Percentiles rank a stretch among this genome's conserved stretches.
phyloP scores from a whole-genome alignment of 768 basidiomycete species.

The Mycena amicta region DNA sequence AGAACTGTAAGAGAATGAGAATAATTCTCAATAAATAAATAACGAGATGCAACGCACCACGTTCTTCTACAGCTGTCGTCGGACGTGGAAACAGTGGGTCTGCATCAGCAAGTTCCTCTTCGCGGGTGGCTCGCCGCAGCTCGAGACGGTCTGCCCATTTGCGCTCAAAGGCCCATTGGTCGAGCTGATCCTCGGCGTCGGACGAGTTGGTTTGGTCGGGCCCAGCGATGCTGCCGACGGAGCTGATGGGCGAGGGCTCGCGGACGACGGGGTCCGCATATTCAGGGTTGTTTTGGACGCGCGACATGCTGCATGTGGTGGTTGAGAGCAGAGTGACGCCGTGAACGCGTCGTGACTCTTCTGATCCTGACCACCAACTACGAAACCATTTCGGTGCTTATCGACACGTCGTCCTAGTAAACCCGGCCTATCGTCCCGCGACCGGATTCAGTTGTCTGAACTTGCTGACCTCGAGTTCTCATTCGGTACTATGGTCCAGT shows the following conservation, averaged over 20 bases:
- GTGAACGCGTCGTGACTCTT: neutral
- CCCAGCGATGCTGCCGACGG: conserved; percentile 49
- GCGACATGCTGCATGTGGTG: neutral
- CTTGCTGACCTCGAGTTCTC: too few species aligned
- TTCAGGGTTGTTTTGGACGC: conserved; percentile 37
- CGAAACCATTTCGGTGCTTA: too few species aligned
- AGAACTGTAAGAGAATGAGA: conserved; percentile 26
- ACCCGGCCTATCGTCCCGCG: too few species aligned
- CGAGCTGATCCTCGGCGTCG: conserved; percentile 44
- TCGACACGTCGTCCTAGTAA: too few species aligned
- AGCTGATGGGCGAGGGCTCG: conserved; percentile 54
- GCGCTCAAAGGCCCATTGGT: conserved; percentile 41
- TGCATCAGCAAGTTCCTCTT: conserved; percentile 44
- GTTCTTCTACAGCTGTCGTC: conserved; percentile 33
- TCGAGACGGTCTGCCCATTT: conserved; percentile 46
- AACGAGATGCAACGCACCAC: conserved; percentile 32
- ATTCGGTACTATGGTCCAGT: too few species aligned
- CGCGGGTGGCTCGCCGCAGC: conserved; percentile 36
- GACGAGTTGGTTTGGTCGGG: conserved; percentile 49
- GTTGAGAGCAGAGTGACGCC: neutral
- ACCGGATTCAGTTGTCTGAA: too few species aligned
- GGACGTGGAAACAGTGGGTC: conserved; percentile 40
- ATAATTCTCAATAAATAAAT: neutral
- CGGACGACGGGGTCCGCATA: conserved; percentile 52
- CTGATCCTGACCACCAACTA: too few species aligned